Conservation (phyloP, 2,329 filamentous ascomycete genomes). For the Phyllosticta citribraziliensis region DNA sequence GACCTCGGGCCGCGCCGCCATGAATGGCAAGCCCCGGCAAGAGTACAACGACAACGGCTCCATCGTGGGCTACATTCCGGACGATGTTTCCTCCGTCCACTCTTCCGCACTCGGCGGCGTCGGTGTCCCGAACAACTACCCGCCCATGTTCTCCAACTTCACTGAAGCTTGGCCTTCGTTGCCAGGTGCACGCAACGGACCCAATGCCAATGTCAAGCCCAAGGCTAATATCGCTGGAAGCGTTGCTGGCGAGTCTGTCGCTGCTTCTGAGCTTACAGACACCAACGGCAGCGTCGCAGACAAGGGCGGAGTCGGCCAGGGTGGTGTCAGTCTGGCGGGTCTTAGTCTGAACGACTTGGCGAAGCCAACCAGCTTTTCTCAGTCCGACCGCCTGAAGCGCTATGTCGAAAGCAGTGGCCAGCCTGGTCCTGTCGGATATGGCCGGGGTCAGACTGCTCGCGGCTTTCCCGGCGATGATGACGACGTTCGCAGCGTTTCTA, state of each 20-base stretch:
- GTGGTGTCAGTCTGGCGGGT: constrained; percentile 82
- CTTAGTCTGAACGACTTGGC: constrained; percentile 61
- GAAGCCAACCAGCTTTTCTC: constrained; percentile 65
- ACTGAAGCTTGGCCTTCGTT: constrained; percentile 83
- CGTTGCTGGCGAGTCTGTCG: constrained; percentile 83
- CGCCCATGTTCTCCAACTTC: constrained; percentile 92
- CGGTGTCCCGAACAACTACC: constrained; percentile 72
- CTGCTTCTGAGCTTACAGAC: constrained; percentile 83
- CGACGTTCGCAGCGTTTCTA: constrained; percentile 91
- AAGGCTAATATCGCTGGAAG: constrained; percentile 55
- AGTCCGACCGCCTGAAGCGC: constrained; percentile 85
- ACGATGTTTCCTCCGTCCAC: constrained; percentile 93
- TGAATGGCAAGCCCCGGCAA: constrained; percentile 39
- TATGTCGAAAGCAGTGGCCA: constrained; percentile 83
- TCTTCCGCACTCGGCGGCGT: constrained; percentile 82
- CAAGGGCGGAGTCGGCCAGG: constrained; percentile 62
- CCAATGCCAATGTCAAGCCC: constrained; percentile 52
- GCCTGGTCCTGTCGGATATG: constrained; percentile 24
- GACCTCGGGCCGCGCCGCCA: constrained; percentile 36
- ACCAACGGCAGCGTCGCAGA: constrained; percentile 67
- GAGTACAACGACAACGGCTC: constrained; percentile 69
- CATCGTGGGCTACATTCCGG: constrained; percentile 88
- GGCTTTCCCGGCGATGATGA: constrained; percentile 58
- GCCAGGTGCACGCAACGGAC: constrained; percentile 55
- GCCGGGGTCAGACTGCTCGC: constrained; percentile 29